A percentile compares a stretch with the other conserved stretches of the same genome.
Evolutionary conservation across 164 flowering plant genomes (phyloP).

Genomic region (Vitis rotundifolia): DNA sequence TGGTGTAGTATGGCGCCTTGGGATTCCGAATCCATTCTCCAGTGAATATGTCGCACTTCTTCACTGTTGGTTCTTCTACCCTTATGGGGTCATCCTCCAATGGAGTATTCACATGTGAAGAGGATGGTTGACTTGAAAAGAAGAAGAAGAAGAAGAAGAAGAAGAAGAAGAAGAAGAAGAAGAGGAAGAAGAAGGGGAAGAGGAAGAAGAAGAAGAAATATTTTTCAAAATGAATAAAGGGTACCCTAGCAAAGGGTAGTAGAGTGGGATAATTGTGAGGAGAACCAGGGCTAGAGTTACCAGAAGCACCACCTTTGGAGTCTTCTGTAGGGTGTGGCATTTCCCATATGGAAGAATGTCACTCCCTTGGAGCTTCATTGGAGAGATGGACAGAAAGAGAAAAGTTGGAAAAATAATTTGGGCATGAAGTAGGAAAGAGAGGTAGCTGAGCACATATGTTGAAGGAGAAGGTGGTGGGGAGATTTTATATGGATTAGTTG

Average conservation of each 20-base stretch:
- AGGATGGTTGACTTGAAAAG: neutral
- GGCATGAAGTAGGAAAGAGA: neutral
- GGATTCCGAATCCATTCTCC: slow-evolving; percentile 78
- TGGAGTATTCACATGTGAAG: neutral
- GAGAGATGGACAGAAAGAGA: slow-evolving; percentile 1
- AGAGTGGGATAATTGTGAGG: slow-evolving; percentile 32
- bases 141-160: neutral
- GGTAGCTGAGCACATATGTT: neutral
- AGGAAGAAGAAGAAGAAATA: neutral
- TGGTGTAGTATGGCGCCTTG: slow-evolving; percentile 64
- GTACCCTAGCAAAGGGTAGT: slow-evolving; percentile 22
- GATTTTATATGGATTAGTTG: too few species aligned
- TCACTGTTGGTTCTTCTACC: neutral
- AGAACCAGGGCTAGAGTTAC: slow-evolving; percentile 22
- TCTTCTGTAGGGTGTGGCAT: slow-evolving; percentile 17
- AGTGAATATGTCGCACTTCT: slow-evolving; percentile 52
- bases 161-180: neutral
- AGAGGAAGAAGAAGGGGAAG: slow-evolving; percentile 1
- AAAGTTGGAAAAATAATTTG: neutral
- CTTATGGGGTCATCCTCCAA: neutral
- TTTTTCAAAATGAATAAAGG: slow-evolving; percentile 10
- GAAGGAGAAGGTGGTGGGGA: too few species aligned
- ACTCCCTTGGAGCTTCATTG: slow-evolving; percentile 36
- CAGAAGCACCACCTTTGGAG: slow-evolving; percentile 22
- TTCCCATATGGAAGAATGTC: slow-evolving; percentile 26